phyloP scores from a whole-genome alignment of 1,139 yeast species.

The Magnusiomyces fungicola region DNA sequence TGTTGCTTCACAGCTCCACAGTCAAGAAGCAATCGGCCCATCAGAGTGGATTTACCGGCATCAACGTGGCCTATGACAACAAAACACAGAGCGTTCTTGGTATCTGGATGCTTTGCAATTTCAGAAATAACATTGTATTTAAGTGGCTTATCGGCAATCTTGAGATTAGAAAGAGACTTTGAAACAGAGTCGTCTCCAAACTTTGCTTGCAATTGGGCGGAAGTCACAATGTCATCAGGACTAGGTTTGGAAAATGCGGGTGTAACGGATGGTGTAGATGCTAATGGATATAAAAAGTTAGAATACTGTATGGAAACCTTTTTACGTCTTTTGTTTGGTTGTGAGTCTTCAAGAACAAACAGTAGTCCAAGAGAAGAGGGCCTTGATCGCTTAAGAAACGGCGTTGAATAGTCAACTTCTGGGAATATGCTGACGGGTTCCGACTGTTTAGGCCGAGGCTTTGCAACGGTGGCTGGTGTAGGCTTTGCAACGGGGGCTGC shows the following conservation, averaged over 20 bases:
- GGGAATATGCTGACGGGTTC: background rate
- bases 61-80: constrained; percentile 95
- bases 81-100: constrained; percentile 44
- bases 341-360: background rate
- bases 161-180: constrained; percentile 1
- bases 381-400: background rate
- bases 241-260: constrained; percentile 60
- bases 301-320: background rate
- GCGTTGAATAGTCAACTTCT: background rate
- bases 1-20: constrained; percentile 72
- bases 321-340: background rate
- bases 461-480: constrained; percentile 19
- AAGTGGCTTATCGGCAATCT: background rate
- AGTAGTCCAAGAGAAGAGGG: background rate
- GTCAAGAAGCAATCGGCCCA: constrained; percentile 83
- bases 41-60: constrained; percentile 92
- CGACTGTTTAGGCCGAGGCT: constrained; percentile 38
- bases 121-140: constrained; percentile 26
- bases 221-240: constrained; percentile 69
- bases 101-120: constrained; percentile 46
- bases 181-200: background rate
- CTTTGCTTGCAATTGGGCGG: constrained; percentile 45
- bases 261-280: background rate
- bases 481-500: constrained; percentile 8
- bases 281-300: constrained; percentile 8